Conservation (phyloP, 345 rosid species). For the Durio zibethinus region DNA sequence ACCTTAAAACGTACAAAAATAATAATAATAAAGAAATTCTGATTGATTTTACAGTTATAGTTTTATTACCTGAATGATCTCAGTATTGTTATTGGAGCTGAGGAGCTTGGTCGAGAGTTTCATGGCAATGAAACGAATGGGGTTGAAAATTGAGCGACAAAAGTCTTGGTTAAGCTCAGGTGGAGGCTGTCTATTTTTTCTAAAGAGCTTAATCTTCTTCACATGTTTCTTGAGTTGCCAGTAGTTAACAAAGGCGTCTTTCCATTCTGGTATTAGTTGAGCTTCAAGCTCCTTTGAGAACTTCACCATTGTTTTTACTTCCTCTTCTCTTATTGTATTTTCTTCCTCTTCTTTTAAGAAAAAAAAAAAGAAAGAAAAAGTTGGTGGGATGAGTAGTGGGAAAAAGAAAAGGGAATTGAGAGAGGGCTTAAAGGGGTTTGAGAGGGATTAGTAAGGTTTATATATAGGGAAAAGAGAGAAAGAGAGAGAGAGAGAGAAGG, state of each 20-base stretch:
- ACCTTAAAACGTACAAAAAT: not conserved
- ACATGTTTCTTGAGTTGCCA: slow-evolving; percentile 84
- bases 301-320: slow-evolving; percentile 72
- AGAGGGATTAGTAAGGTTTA: slow-evolving; percentile 35
- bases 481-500: slow-evolving; percentile 19
- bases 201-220: slow-evolving; percentile 65
- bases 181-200: slow-evolving; percentile 35
- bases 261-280: slow-evolving; percentile 98
- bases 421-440: slow-evolving; percentile 25
- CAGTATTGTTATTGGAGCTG: slow-evolving; percentile 14
- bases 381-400: not conserved
- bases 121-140: slow-evolving; percentile 42
- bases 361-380: slow-evolving; percentile 1
- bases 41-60: not conserved
- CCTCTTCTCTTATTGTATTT: not conserved
- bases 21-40: not conserved
- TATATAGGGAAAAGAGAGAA: slow-evolving; percentile 22
- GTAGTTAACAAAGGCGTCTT: slow-evolving; percentile 88
- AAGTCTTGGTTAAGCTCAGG: slow-evolving; percentile 32
- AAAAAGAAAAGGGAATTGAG: slow-evolving; percentile 11
- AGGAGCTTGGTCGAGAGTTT: slow-evolving; percentile 30
- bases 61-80: slow-evolving; percentile 70
- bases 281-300: slow-evolving; percentile 96
- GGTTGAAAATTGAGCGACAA: slow-evolving; percentile 56
- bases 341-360: not conserved